Evolutionary conservation across 192 early-diverging fungal genomes (phyloP).

Genomic region (Backusella westeae): DNA sequence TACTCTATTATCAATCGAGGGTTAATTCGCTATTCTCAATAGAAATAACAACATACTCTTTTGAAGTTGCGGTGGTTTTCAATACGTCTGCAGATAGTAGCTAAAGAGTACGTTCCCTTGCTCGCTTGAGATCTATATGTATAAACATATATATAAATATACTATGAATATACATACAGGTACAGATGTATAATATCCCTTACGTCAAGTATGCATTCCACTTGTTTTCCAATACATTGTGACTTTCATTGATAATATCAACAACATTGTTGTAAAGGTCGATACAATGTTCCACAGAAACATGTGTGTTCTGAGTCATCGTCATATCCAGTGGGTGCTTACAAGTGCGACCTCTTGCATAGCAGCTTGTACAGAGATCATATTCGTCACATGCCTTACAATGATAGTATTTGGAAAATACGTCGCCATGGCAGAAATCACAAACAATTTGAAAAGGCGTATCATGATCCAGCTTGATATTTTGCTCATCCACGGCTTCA

Average conservation of each 20-base stretch:
- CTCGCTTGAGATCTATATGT: not conserved
- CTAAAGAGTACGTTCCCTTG: conserved; percentile 10
- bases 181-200: not conserved
- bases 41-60: not conserved
- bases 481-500: not conserved
- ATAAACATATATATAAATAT: not conserved
- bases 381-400: conserved; percentile 14
- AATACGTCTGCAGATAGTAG: conserved; percentile 17
- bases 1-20: not conserved
- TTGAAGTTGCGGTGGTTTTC: conserved; percentile 5
- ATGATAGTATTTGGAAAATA: conserved; percentile 22
- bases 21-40: too few relatives aligned
- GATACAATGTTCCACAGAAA: not conserved
- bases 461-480: not conserved
- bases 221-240: not conserved
- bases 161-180: not conserved
- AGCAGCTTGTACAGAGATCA: conserved; percentile 30
- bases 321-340: not conserved
- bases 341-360: conserved; percentile 20
- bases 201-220: not conserved
- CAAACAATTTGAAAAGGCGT: not conserved
- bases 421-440: conserved; percentile 29
- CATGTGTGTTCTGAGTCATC: conserved; percentile 3
- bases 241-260: not conserved
- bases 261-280: conserved; percentile 12